These are phyloP conservation scores for Gonapodya prolifera DNA, from an alignment of 192 early-diverging fungal species.

Conservation along the genomic window DNA sequence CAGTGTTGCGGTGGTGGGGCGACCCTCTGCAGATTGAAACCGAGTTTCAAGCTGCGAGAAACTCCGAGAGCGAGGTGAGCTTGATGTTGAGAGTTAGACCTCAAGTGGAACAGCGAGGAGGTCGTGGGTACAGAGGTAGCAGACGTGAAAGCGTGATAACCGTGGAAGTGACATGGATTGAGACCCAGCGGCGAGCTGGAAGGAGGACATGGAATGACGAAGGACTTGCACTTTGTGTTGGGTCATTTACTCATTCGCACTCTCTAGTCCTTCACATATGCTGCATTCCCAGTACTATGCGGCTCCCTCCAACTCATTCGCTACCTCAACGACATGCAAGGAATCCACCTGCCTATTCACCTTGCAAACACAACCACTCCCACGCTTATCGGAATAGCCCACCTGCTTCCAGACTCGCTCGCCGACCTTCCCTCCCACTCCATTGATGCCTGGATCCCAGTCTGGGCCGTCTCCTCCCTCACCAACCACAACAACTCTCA, in stretches of 20 bases:
- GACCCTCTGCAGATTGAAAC: not conserved
- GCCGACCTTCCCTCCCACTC: not conserved
- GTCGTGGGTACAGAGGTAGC: not conserved
- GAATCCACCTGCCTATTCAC: not conserved
- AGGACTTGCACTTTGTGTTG: not conserved
- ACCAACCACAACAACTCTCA: not conserved
- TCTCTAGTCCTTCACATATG: not conserved
- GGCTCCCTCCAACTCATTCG: not conserved
- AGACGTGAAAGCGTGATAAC: not conserved
- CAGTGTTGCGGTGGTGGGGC: not conserved
- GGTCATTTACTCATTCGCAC: not conserved
- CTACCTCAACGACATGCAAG: not conserved
- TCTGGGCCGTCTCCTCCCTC: not conserved
- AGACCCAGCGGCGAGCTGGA: not conserved
- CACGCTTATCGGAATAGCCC: not conserved
- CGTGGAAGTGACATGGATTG: not conserved
- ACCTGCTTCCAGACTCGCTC: not conserved
- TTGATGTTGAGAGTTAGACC: too few relatives aligned
- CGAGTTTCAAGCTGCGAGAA: too few relatives aligned
- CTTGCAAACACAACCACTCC: not conserved
- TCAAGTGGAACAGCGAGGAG: not conserved
- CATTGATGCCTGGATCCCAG: not conserved
- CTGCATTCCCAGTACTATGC: not conserved
- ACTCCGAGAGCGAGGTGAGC: too few relatives aligned
- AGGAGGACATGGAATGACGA: not conserved